A percentile compares a stretch with the other conserved stretches of the same genome.
Conservation (phyloP, 768 basidiomycete species). For the Termitomyces sp. region DNA sequence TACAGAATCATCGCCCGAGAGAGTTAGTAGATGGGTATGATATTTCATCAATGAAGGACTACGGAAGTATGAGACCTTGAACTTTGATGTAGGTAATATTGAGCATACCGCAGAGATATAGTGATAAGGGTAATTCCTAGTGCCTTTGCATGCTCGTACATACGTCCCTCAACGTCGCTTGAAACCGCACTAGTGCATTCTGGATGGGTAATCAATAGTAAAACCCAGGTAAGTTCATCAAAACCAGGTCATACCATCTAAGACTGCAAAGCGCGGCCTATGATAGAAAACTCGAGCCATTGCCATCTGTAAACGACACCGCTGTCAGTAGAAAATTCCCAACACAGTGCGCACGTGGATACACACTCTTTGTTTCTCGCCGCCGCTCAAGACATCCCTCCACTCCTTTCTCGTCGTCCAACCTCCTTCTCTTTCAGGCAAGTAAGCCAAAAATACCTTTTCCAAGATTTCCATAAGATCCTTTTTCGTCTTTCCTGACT, state of each 20-base stretch:
- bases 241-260: conserved; percentile 60
- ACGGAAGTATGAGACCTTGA: neutral
- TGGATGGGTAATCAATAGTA: conserved; percentile 18
- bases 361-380: conserved; percentile 88
- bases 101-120: conserved; percentile 74
- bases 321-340: neutral
- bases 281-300: conserved; percentile 94
- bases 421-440: conserved; percentile 85
- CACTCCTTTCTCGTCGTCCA: conserved; percentile 90
- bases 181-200: conserved; percentile 96
- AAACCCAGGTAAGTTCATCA: conserved; percentile 1
- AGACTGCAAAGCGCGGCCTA: conserved; percentile 71
- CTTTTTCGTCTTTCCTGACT: conserved; percentile 51
- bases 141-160: conserved; percentile 91
- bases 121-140: conserved; percentile 90
- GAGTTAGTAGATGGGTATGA: conserved; percentile 79
- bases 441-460: conserved; percentile 77
- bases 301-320: conserved; percentile 47
- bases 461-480: conserved; percentile 76
- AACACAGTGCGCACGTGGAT: neutral
- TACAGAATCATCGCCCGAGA: conserved; percentile 67
- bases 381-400: conserved; percentile 93
- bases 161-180: conserved; percentile 90
- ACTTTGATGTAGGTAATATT: neutral
- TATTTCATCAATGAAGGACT: conserved; percentile 86